Conservation (phyloP, 2,329 filamentous ascomycete species). For the Scopulariopsis brevicaulis region DNA sequence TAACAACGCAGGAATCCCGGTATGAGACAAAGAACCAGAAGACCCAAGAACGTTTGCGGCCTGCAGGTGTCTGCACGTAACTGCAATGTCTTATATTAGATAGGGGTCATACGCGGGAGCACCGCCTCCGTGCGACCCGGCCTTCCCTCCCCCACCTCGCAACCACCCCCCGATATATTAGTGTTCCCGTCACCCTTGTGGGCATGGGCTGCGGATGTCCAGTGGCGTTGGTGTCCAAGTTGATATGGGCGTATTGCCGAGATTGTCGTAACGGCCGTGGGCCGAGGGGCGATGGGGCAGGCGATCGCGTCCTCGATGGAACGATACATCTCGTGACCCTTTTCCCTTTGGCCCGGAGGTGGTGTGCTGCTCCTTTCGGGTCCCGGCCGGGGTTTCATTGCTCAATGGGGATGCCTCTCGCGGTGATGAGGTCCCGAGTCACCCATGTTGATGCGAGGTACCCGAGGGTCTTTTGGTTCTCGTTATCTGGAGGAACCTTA, state of each 20-base stretch:
- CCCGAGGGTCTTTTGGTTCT: no score
- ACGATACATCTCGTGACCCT: not conserved
- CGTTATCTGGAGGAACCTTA: no score
- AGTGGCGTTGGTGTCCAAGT: not conserved
- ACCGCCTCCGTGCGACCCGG: not conserved
- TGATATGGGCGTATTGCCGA: not conserved
- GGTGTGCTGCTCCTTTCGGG: not conserved
- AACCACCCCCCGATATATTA: not conserved
- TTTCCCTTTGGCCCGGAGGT: not conserved
- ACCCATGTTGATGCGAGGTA: no score
- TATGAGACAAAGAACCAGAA: not conserved
- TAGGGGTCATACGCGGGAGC: slow-evolving; percentile 1
- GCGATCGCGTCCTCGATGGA: not conserved
- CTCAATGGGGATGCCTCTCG: not conserved
- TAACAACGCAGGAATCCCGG: not conserved
- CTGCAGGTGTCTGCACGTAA: slow-evolving; percentile 2
- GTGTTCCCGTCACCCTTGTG: not conserved
- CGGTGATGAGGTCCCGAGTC: not conserved
- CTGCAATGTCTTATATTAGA: not conserved
- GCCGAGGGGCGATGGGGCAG: not conserved
- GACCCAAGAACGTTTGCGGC: not conserved
- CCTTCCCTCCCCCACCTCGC: not conserved
- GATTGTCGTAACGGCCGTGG: not conserved
- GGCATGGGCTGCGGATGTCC: not conserved
- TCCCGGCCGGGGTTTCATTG: not conserved